Conservation (phyloP, 495 filamentous ascomycete species). For the Penicillium bovifimosum region DNA sequence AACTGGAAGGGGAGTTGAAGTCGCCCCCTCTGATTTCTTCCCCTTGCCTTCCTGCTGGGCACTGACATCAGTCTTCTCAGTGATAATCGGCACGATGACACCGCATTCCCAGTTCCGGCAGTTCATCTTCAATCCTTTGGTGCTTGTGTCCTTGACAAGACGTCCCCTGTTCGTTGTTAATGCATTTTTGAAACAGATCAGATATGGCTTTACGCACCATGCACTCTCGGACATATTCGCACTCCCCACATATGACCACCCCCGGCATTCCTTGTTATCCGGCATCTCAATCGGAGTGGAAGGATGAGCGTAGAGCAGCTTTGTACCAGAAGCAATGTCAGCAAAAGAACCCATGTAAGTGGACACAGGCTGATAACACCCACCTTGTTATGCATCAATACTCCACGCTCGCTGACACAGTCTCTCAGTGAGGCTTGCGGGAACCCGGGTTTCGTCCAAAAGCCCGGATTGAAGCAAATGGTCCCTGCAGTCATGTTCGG, state of each 20-base stretch:
- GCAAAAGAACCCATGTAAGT: neutral
- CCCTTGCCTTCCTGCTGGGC: neutral
- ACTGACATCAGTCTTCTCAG: neutral
- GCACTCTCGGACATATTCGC: conserved; percentile 90
- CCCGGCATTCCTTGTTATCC: conserved; percentile 23
- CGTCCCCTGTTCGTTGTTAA: conserved; percentile 52
- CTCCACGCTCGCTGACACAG: conserved; percentile 58
- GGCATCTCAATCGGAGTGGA: conserved; percentile 27
- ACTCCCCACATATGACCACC: conserved; percentile 87
- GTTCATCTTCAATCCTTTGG: conserved; percentile 64
- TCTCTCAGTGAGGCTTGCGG: conserved; percentile 68
- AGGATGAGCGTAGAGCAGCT: conserved; percentile 62
- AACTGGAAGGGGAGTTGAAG: neutral
- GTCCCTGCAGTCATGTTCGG: conserved; percentile 59
- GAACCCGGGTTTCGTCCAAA: conserved; percentile 62
- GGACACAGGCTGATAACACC: neutral
- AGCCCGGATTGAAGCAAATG: conserved; percentile 66
- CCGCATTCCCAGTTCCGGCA: conserved; percentile 97
- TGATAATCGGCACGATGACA: conserved; percentile 58
- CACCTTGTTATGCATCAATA: conserved; percentile 88
- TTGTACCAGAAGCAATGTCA: conserved; percentile 1
- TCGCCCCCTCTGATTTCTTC: neutral
- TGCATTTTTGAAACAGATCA: neutral
- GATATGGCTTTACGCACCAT: conserved; percentile 53
- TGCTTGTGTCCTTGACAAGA: conserved; percentile 58